Evolutionary conservation across 169 alveolate species (phyloP), one percentile per base, ranked within the genome.

Genomic region (Eimeria maxima): DNA sequence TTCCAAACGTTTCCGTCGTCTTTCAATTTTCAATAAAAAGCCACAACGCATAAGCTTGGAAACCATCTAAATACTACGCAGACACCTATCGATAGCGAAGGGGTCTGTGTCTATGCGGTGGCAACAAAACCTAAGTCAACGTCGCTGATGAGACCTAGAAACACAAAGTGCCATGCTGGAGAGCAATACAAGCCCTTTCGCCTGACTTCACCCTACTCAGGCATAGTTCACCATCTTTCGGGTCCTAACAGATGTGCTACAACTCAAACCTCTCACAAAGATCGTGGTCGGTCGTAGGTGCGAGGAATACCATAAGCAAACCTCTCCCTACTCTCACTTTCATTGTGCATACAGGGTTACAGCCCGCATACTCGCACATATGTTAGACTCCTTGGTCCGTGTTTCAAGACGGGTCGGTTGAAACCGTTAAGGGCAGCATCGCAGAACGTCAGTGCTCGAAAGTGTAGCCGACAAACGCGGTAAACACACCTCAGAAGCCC

Each of bases 311-410:
- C 74, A 53, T 1, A 38, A 78, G 14, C 4, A 44, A 45, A 8
- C 29, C 67, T 16, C 89, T 38, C 16, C 89, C 63, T 78, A 78
- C 93, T 27, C 94, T 76, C 76, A 86, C 96, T 45, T 87, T 44
- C 91, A 78, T 87, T 53, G 76, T 95, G 84, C 60, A 74, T 55
- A 84, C 88, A 73, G 90, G 95, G 44, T 29, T 65, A 8, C 78
- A 1, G 3, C 91, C 78, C 95, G 73, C 84, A 63, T n/a, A 97
- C 97, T 97, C 96, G 99, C 98, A 95, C 97, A 97, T 96, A 95
- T 97, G 99, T 96, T 98, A 98, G 99, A 98, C 99, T 98, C 99
- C 99, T 98, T 98, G 99, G 99, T 98, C 98, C 99, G 99, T 98
- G 99, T 98, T 98, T 98, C 99, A 98, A 98, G 99, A 98, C 99